Base-by-base conservation (phyloP, 169 alveolate species). In the Plasmodium billcollinsi region DNA sequence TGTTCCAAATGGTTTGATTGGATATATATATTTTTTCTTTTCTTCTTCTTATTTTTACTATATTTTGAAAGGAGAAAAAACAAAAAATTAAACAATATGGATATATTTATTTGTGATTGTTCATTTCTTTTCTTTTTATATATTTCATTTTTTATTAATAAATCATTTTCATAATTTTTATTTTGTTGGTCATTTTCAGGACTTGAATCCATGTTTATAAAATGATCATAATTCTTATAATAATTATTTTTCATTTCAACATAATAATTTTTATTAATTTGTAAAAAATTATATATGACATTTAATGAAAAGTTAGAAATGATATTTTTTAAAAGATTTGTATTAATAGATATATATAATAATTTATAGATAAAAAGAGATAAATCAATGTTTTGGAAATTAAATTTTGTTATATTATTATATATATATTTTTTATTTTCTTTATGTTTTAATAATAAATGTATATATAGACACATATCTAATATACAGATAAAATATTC, bases 61-160 rank as follows among this genome's bases (percentile, higher is more conserved):
- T 65, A 78, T 78, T 66, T 78, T n/a, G 89, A 78, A 50, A 78
- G 56, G 15, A 78, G 20, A 70, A 78, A 78, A 45, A 78, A 78
- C 18, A 78, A 73, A 33, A 78, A 78, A 58, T 78, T 78, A 45
- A 78, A 58, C 24, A 78, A 45, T 14, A n/a, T 78, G 4, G 89
- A 78, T n/a, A 78, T 49, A 58, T 67, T 78, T 24, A 65, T 78
- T 39, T 71, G 50, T 50, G 43, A 49, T 39, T 66, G 78, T 21
- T 9, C 52, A 39, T 3, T 5, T 58, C 7, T 78, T 65, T 24
- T 78, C 9, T 61, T 49, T 49, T 65, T 65, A 1, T 49, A 52
- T 21, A 18, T 15, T 24, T 78, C 72, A 43, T 78, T 39, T 66
- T 78, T 78, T 52, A 66, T 43, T 26, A 78, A 14, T 20, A 78